A percentile compares a stretch with the other conserved stretches of the same genome.
Evolutionary conservation across 192 early-diverging fungal species (phyloP).

Genomic region (Coemansia erecta): DNA sequence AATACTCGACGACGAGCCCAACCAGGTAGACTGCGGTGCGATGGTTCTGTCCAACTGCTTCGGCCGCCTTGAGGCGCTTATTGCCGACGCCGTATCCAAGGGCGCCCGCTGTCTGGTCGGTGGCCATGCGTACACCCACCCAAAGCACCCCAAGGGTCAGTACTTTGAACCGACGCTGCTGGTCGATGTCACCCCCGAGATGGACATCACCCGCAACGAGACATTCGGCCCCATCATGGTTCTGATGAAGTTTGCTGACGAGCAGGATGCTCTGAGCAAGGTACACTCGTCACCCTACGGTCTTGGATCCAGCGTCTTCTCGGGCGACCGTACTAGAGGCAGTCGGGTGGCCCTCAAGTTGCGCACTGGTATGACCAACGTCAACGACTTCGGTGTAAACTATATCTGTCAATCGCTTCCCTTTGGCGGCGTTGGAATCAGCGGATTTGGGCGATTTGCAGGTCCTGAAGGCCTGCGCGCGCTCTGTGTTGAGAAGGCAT

Average conservation of each 20-base stretch:
- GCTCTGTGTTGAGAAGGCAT: conserved; percentile 64
- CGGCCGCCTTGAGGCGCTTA: conserved; percentile 59
- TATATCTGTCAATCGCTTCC: conserved; percentile 81
- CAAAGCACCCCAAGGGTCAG: conserved; percentile 69
- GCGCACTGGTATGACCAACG: conserved; percentile 75
- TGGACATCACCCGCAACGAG: conserved; percentile 75
- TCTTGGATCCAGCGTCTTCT: conserved; percentile 79
- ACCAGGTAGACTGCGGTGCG: conserved; percentile 73
- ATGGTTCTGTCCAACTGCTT: conserved; percentile 71
- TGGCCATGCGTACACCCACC: conserved; percentile 67
- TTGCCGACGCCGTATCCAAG: conserved; percentile 73
- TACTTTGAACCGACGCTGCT: conserved; percentile 82
- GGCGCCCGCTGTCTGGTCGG: conserved; percentile 73
- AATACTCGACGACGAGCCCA: conserved; percentile 61
- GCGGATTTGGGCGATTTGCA: conserved; percentile 74
- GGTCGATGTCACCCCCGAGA: conserved; percentile 70
- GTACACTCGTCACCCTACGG: conserved; percentile 74
- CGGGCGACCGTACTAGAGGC: conserved; percentile 61
- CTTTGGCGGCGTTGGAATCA: conserved; percentile 78
- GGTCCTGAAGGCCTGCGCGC: conserved; percentile 74
- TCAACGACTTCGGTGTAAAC: conserved; percentile 85
- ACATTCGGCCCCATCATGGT: conserved; percentile 81
- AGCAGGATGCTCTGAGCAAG: conserved; percentile 65
- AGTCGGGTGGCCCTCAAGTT: conserved; percentile 60
- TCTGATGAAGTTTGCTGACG: conserved; percentile 66